phyloP scores from a whole-genome alignment of 23 red algal genomes.

The Gracilaria gracilis region DNA sequence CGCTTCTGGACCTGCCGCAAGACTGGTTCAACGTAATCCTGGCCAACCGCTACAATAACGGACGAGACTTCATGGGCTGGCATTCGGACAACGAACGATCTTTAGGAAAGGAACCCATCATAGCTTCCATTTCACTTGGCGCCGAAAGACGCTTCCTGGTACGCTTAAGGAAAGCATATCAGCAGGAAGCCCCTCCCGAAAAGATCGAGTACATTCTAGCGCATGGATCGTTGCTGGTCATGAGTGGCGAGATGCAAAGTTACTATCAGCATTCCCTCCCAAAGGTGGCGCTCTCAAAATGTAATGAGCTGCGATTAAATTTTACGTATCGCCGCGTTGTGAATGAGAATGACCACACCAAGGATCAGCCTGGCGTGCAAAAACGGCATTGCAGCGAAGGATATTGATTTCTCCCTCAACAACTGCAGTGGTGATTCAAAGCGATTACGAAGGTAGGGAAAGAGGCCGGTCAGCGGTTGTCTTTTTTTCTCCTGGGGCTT shows the following conservation, averaged over 20 bases:
- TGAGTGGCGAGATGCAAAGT: slow-evolving; percentile 69
- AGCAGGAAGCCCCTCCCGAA: slow-evolving; percentile 8
- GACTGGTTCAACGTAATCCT: slow-evolving; percentile 73
- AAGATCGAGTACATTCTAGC: slow-evolving; percentile 55
- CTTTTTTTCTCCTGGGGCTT: background rate
- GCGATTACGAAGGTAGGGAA: background rate
- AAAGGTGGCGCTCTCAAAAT: slow-evolving; percentile 61
- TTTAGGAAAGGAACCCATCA: slow-evolving; percentile 56
- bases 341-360: slow-evolving; percentile 48
- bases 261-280: slow-evolving; percentile 70
- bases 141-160: slow-evolving; percentile 60
- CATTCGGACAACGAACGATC: slow-evolving; percentile 61
- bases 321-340: slow-evolving; percentile 72
- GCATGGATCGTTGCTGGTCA: slow-evolving; percentile 60
- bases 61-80: slow-evolving; percentile 68
- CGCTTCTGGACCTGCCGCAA: slow-evolving; percentile 6
- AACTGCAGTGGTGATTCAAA: background rate
- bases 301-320: slow-evolving; percentile 56
- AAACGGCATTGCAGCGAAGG: background rate
- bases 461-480: too few relatives aligned
- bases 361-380: background rate
- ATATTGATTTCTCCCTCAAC: background rate
- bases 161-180: slow-evolving; percentile 26
- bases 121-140: slow-evolving; percentile 57
- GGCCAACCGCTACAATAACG: slow-evolving; percentile 53